Evolutionary conservation across 2,329 filamentous ascomycete species (phyloP), one percentile per base, ranked within the genome.

Genomic region (Venturia carpophila): DNA sequence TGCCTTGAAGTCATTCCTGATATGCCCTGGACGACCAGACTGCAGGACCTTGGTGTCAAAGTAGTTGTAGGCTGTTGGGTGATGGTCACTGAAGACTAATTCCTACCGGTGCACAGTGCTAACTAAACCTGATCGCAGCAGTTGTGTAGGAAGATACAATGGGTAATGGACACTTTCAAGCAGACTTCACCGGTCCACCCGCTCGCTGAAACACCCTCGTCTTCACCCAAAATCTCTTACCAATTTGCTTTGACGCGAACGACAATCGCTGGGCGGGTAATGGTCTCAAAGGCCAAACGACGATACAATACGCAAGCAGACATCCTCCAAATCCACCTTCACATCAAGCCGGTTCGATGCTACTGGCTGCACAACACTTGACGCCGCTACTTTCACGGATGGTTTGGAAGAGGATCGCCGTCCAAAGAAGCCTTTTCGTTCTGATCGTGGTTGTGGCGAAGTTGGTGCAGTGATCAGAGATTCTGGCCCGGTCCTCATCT

Each of bases 281-380:
- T 69, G 13, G 77, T 80, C 66, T 80, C 76, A 67, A 76, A 81
- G 69, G 0, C 79, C 79, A 71, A 78, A 77, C 17, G 75, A 73
- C 52, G 73, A 80, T 66, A 79, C 76, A 21, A 72, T 73, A 10
- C 79, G 73, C 62, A 80, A 73, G 60, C 74, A 74, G 15, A 79
- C 70, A 30, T 78, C 75, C 52, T 75, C 74, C 66, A 76, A 68
- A 49, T 70, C 68, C 11, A 79, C 75, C 10, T 71, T 67, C 3
- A 75, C 68, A 34, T 71, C 70, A 15, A 34, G 10, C 5, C 41
- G 58, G 30, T 45, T 47, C 21, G 34, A 42, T 49, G 17, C n/a
- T 30, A 34, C 34, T 10, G 34, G 17, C 62, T 55, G 17, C 19
- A 9, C 52, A 9, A 43, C 30, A 10, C 34, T 15, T 55, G 73